These are phyloP conservation scores for Quercus robur DNA, from an alignment of 306 rosid genomes.

Conservation along the genomic window DNA sequence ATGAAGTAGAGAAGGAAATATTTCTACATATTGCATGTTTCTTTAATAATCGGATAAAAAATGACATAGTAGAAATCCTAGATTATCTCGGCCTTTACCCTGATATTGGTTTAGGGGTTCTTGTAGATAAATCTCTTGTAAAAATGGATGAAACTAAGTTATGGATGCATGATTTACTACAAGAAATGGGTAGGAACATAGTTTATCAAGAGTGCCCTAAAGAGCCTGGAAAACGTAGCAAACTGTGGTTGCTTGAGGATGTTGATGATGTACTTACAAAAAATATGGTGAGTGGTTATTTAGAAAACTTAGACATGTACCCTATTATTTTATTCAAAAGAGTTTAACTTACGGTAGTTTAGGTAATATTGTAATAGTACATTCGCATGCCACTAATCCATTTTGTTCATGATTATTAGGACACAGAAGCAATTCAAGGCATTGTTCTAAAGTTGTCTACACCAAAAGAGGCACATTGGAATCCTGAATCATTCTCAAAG, in stretches of 20 bases:
- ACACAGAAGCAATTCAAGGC: slow-evolving; percentile 8
- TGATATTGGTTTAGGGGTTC: background rate
- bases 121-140: background rate
- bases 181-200: background rate
- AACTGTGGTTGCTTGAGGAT: background rate
- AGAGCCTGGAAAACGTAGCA: background rate
- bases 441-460: background rate
- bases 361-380: background rate
- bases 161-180: background rate
- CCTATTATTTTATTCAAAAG: background rate
- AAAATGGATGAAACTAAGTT: background rate
- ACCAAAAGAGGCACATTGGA: no score
- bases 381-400: background rate
- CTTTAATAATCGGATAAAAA: no score
- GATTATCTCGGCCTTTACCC: no score
- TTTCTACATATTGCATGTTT: no score
- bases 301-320: background rate
- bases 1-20: no score
- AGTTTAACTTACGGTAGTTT: background rate
- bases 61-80: no score
- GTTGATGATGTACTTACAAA: background rate
- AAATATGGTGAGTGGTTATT: background rate
- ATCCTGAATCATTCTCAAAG: no score
- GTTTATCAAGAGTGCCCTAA: background rate
- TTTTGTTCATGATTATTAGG: background rate